These are phyloP conservation scores for Alnus glutinosa DNA, from an alignment of 306 rosid species.

Conservation along the genomic window DNA sequence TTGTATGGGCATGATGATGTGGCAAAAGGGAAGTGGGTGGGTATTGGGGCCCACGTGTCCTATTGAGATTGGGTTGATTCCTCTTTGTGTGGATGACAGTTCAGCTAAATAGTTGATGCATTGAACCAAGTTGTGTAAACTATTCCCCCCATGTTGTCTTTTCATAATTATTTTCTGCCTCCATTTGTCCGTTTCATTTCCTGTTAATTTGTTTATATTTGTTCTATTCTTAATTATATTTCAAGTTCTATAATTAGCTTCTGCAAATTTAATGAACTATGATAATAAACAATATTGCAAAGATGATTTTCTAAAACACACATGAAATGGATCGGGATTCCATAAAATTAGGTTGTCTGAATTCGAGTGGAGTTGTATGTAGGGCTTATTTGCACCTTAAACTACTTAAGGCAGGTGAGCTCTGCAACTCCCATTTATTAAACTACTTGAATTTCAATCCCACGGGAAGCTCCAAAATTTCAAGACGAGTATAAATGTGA, in stretches of 20 bases:
- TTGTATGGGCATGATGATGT: not conserved
- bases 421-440: too few relatives aligned
- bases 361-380: too few relatives aligned
- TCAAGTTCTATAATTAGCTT: too few relatives aligned
- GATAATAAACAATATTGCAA: too few relatives aligned
- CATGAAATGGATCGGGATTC: too few relatives aligned
- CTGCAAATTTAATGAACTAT: not conserved
- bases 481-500: too few relatives aligned
- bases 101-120: conserved; percentile 4
- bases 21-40: not conserved
- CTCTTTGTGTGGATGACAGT: conserved; percentile 25
- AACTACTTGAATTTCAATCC: too few relatives aligned
- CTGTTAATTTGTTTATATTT: not conserved
- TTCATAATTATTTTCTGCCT: not conserved
- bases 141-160: not conserved
- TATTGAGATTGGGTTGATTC: not conserved
- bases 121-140: not conserved
- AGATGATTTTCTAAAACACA: too few relatives aligned
- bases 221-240: not conserved
- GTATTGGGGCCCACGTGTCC: not conserved
- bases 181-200: not conserved
- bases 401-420: too few relatives aligned
- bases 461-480: too few relatives aligned
- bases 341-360: too few relatives aligned
- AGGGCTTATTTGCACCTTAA: too few relatives aligned